phyloP scores from a whole-genome alignment of 371 early-diverging fungal species.

The Rhizopus microsporus region DNA sequence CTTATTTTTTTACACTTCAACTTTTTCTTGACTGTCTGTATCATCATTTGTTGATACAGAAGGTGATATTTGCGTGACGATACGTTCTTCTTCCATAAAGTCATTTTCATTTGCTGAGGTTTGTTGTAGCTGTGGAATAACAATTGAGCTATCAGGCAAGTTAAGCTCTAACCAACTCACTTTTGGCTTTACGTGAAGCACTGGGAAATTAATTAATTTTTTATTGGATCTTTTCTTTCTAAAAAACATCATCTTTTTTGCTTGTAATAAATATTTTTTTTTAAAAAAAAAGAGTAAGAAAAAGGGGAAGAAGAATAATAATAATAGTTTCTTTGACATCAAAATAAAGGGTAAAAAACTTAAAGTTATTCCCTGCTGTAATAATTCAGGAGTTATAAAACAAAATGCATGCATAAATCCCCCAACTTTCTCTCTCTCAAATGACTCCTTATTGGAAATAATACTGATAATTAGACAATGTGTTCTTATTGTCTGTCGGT shows the following conservation, averaged over 20 bases:
- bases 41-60: too few species aligned
- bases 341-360: too few species aligned
- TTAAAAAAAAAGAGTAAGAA: not conserved
- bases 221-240: slow-evolving; percentile 8
- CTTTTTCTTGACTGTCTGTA: too few species aligned
- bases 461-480: slow-evolving; percentile 1
- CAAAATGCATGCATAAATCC: not conserved
- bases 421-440: too few species aligned
- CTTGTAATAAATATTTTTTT: not conserved
- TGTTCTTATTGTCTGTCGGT: too few species aligned
- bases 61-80: too few species aligned
- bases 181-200: not conserved
- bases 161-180: slow-evolving; percentile 2
- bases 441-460: not conserved
- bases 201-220: not conserved
- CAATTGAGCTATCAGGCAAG: not conserved
- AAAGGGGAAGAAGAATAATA: slow-evolving; percentile 4
- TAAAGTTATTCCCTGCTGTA: slow-evolving; percentile 1
- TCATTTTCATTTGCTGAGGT: too few species aligned
- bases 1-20: too few species aligned
- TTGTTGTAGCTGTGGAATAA: not conserved
- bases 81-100: too few species aligned
- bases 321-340: slow-evolving; percentile 2
- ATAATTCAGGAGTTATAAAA: slow-evolving; percentile 5
- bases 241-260: slow-evolving; percentile 12